Evolutionary conservation across 345 rosid genomes (phyloP), one percentile per base, ranked within the genome.

Genomic region (Salix udensis): DNA sequence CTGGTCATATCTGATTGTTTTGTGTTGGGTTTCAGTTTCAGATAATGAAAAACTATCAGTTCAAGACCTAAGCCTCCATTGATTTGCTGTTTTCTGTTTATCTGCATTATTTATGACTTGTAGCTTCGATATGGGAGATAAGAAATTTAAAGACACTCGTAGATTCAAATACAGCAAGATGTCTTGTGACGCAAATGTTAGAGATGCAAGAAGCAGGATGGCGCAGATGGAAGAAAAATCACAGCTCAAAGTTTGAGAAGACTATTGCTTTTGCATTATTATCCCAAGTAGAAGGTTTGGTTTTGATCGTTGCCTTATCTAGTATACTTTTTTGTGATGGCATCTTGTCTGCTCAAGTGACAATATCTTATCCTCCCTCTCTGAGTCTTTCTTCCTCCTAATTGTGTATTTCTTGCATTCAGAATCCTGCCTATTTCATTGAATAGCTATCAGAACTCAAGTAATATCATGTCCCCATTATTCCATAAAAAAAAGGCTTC

Each of bases 111-210:
- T 67, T 58, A 31, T 72, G 23, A 39, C 39, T 67, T 69, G 75
- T 79, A 96, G 99, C 99, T 75, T 93, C 96, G 62, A 87, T 91
- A 75, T 96, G 99, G 99, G 99, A 96, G 90, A 89, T 96, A 64
- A 87, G 88, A 84, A 83, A 78, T 84, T 75, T 93, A 74, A 88
- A 84, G 66, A 67, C 86, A 52, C 88, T 94, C 60, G 79, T 78
- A 86, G 94, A 93, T 82, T 82, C 93, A 52, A 85, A 77, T 69
- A 76, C 82, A 34, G 76, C 85, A 76, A 91, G 82, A 84, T 91
- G 94, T 86, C 88, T 96, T 72, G 90, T 93, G 76, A 93, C 91
- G 13, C 98, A 87, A 82, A 93, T 88, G 88, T 74, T 96, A 78
- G 99, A 96, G 89, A 88, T 92, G 81, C 87, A 86, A 70, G 83